phyloP scores from a whole-genome alignment of 2,329 filamentous ascomycete species.

The Stemphylium vesicarium region DNA sequence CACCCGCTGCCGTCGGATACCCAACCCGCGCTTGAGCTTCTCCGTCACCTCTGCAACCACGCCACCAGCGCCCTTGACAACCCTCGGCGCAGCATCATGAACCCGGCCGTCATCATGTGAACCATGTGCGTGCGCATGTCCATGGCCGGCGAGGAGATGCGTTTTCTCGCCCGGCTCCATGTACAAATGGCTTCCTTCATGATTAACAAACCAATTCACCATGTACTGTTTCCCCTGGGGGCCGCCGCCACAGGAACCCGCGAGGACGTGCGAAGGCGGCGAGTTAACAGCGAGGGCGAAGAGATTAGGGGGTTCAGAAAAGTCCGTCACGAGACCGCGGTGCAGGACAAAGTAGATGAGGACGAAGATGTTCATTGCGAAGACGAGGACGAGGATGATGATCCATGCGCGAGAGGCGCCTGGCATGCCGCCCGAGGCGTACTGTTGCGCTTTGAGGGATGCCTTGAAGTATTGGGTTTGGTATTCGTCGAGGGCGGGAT shows the following conservation, averaged over 20 bases:
- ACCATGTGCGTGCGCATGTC: slow-evolving; percentile 19
- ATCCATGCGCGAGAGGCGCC: slow-evolving; percentile 72
- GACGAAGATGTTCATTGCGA: slow-evolving; percentile 70
- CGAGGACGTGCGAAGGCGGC: slow-evolving; percentile 59
- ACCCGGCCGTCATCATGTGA: slow-evolving; percentile 7
- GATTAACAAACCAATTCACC: slow-evolving; percentile 55
- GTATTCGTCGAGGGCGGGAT: slow-evolving; percentile 49
- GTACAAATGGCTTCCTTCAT: slow-evolving; percentile 60
- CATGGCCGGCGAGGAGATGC: slow-evolving; percentile 14
- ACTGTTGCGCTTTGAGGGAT: slow-evolving; percentile 68
- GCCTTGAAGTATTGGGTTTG: slow-evolving; percentile 68
- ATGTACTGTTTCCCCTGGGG: slow-evolving; percentile 59
- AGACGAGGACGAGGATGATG: slow-evolving; percentile 68
- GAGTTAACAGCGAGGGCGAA: slow-evolving; percentile 75
- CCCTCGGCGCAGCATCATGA: neutral
- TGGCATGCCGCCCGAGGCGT: slow-evolving; percentile 69
- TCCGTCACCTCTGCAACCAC: slow-evolving; percentile 9
- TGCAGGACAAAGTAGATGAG: slow-evolving; percentile 67
- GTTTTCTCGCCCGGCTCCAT: slow-evolving; percentile 54
- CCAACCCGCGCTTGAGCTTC: slow-evolving; percentile 16
- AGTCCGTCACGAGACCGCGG: slow-evolving; percentile 74
- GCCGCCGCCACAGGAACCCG: slow-evolving; percentile 63
- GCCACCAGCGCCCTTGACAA: neutral
- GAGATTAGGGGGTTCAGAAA: slow-evolving; percentile 77
- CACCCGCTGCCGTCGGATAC: slow-evolving; percentile 15